Percentiles rank a stretch among this genome's conserved stretches.
Evolutionary conservation across 345 rosid species (phyloP).

Genomic region (Cardamine occulta): DNA sequence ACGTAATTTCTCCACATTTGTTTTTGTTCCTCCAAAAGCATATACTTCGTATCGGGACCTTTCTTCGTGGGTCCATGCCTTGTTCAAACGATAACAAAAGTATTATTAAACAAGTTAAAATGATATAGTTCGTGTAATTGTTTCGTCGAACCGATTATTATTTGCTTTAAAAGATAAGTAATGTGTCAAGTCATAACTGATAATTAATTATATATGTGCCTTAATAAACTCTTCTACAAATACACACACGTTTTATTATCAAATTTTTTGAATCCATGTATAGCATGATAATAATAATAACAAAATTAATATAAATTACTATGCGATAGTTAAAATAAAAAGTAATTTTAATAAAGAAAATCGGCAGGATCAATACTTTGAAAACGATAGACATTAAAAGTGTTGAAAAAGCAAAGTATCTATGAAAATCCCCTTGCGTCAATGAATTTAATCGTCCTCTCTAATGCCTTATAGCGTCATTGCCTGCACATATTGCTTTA

Average conservation of each 20-base stretch:
- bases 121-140: slow-evolving; percentile 17
- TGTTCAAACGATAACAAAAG: slow-evolving; percentile 29
- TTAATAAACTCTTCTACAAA: background rate
- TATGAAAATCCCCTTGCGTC: slow-evolving; percentile 24
- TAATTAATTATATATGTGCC: background rate
- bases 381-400: slow-evolving; percentile 21
- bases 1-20: slow-evolving; percentile 13
- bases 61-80: slow-evolving; percentile 35
- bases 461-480: slow-evolving; percentile 40
- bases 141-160: slow-evolving; percentile 17
- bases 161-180: background rate
- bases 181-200: slow-evolving; percentile 20
- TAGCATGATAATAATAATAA: background rate
- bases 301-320: background rate
- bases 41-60: slow-evolving; percentile 44
- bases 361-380: slow-evolving; percentile 4
- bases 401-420: slow-evolving; percentile 24
- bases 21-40: slow-evolving; percentile 15
- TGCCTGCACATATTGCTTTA: slow-evolving; percentile 27
- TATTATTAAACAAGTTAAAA: slow-evolving; percentile 1
- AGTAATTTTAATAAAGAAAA: background rate
- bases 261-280: too few species aligned
- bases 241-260: background rate
- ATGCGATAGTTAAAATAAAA: background rate
- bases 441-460: slow-evolving; percentile 23